Evolutionary conservation across 805 yeast genomes (phyloP).

Genomic region (Starmerella khaoyaiensis): DNA sequence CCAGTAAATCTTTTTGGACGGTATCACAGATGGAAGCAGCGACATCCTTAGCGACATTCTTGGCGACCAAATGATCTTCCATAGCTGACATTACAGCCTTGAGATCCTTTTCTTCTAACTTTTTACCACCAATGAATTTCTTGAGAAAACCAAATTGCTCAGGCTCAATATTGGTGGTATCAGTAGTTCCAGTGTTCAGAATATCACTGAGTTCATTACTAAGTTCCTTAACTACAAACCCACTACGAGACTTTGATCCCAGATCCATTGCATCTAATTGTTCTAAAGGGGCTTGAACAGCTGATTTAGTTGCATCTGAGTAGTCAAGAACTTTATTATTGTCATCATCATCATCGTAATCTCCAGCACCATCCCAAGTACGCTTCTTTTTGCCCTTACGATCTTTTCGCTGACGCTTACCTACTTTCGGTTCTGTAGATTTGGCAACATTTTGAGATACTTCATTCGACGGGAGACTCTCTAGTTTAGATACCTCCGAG

Average conservation of each 20-base stretch:
- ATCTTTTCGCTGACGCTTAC: background rate
- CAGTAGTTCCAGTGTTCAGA: too few relatives aligned
- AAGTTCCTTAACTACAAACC: conserved; percentile 56
- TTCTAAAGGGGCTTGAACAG: conserved; percentile 24
- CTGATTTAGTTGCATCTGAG: conserved; percentile 30
- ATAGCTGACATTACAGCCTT: conserved; percentile 51
- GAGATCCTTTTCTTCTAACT: conserved; percentile 49
- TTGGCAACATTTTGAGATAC: background rate
- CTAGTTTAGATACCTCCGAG: background rate
- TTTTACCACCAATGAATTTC: conserved; percentile 56
- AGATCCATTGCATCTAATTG: conserved; percentile 26
- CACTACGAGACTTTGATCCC: conserved; percentile 36
- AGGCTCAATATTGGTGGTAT: conserved; percentile 6
- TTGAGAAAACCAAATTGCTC: conserved; percentile 48
- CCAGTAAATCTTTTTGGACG: conserved; percentile 56
- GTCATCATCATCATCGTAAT: conserved; percentile 32
- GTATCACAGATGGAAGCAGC: conserved; percentile 59
- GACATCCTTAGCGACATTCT: conserved; percentile 84
- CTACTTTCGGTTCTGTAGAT: conserved; percentile 2
- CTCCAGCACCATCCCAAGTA: conserved; percentile 47
- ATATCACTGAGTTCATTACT: conserved; percentile 40
- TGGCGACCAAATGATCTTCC: conserved; percentile 63
- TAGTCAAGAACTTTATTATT: conserved; percentile 41
- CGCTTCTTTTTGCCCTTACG: conserved; percentile 34
- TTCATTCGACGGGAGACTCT: background rate